phyloP scores from a whole-genome alignment of 495 filamentous ascomycete species.

The Symbiotaphrina buchneri region DNA sequence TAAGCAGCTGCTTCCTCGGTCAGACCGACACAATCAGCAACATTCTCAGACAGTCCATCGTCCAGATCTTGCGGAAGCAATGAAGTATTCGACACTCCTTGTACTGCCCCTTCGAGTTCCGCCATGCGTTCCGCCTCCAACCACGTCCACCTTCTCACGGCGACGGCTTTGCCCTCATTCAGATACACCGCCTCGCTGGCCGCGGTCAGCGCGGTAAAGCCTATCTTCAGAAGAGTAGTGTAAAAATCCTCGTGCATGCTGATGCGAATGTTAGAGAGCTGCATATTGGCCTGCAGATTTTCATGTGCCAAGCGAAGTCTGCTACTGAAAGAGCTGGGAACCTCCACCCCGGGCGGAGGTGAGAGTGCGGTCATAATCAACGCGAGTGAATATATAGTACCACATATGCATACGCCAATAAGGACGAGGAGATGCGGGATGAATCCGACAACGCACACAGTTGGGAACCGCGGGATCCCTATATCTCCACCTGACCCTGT shows the following conservation, averaged over 20 bases:
- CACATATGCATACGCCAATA: constrained; percentile 50
- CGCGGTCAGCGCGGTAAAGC: constrained; percentile 70
- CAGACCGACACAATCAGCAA: constrained; percentile 10
- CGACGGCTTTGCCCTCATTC: constrained; percentile 64
- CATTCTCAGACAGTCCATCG: too few species aligned
- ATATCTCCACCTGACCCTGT: constrained; percentile 14
- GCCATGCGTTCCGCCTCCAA: constrained; percentile 59
- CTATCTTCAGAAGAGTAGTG: constrained; percentile 62
- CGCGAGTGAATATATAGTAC: constrained; percentile 51
- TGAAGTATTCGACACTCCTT: too few species aligned
- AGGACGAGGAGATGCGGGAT: constrained; percentile 79
- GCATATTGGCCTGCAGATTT: constrained; percentile 82
- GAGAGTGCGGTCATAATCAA: constrained; percentile 55
- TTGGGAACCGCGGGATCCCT: constrained; percentile 58
- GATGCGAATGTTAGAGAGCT: constrained; percentile 55
- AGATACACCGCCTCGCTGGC: constrained; percentile 91
- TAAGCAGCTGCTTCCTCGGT: too few species aligned
- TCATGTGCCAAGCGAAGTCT: constrained; percentile 44
- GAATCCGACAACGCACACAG: constrained; percentile 85
- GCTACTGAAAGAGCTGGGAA: constrained; percentile 20
- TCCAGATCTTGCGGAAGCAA: too few species aligned
- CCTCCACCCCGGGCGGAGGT: constrained; percentile 21
- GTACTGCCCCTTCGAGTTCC: constrained; percentile 42
- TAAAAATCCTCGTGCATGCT: constrained; percentile 87
- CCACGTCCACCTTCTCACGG: constrained; percentile 67